Conservation (phyloP, 306 rosid genomes). For the Neltuma alba region DNA sequence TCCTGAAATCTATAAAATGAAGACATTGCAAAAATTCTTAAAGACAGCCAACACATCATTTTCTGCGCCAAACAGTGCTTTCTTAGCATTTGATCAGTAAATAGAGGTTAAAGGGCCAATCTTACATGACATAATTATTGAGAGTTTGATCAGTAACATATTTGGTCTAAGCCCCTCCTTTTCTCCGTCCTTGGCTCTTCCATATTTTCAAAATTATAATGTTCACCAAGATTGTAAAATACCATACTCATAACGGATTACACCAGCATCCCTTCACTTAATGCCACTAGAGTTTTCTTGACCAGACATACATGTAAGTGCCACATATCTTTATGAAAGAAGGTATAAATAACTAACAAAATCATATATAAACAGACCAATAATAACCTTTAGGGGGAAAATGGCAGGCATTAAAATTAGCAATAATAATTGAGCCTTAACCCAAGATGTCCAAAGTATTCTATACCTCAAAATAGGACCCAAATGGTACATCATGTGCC, state of each 20-base stretch:
- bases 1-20: background rate
- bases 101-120: background rate
- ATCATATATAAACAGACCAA: slow-evolving; percentile 26
- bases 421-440: slow-evolving; percentile 8
- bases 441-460: slow-evolving; percentile 23
- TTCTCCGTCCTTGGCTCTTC: background rate
- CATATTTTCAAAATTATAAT: background rate
- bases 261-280: background rate
- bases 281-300: background rate
- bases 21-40: background rate
- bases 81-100: background rate
- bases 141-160: background rate
- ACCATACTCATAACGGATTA: slow-evolving; percentile 16
- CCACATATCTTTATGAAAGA: background rate
- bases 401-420: background rate
- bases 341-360: background rate
- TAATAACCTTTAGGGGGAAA: slow-evolving; percentile 3
- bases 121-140: background rate
- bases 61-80: background rate
- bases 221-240: slow-evolving; percentile 20
- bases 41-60: background rate
- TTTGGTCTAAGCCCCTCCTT: background rate
- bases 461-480: slow-evolving; percentile 88
- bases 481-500: slow-evolving; percentile 99
- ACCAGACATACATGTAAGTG: background rate